A percentile compares a stretch with the other conserved stretches of the same genome.
Conservation (phyloP, 345 rosid genomes). For the Mallotus nudiflorus region DNA sequence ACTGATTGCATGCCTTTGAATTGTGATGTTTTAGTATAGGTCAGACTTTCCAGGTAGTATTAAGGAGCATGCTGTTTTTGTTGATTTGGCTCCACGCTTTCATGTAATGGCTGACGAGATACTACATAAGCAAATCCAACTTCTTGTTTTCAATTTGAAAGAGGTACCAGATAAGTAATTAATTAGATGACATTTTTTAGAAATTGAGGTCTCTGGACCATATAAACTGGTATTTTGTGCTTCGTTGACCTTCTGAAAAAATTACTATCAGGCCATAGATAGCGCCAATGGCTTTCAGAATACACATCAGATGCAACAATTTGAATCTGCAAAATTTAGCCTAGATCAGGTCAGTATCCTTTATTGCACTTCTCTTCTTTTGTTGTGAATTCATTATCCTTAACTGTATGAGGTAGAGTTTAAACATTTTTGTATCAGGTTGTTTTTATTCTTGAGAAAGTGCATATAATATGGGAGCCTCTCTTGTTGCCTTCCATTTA, state of each 20-base stretch:
- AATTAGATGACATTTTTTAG: neutral
- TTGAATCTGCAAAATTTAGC: constrained; percentile 84
- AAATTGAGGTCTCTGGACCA: constrained; percentile 5
- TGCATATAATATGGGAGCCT: constrained; percentile 91
- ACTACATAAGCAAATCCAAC: constrained; percentile 75
- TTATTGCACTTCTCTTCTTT: constrained; percentile 7
- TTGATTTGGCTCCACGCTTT: constrained; percentile 87
- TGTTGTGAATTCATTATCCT: constrained; percentile 13
- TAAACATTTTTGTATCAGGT: constrained; percentile 47
- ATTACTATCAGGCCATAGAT: constrained; percentile 66
- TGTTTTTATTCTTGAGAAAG: constrained; percentile 87
- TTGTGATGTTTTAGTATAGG: constrained; percentile 63
- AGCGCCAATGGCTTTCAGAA: constrained; percentile 95
- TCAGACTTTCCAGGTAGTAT: constrained; percentile 70
- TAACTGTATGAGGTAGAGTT: constrained; percentile 6
- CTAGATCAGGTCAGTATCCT: constrained; percentile 69
- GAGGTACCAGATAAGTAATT: constrained; percentile 50
- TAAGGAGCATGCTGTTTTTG: constrained; percentile 84
- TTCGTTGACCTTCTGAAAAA: neutral
- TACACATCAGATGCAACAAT: constrained; percentile 77
- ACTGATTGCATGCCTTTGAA: constrained; percentile 2
- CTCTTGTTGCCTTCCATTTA: constrained; percentile 72
- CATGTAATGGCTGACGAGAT: constrained; percentile 80
- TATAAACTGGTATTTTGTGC: neutral
- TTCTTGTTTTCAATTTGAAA: constrained; percentile 64